Conservation (phyloP, 495 filamentous ascomycete species). For the Xylaria longipes region DNA sequence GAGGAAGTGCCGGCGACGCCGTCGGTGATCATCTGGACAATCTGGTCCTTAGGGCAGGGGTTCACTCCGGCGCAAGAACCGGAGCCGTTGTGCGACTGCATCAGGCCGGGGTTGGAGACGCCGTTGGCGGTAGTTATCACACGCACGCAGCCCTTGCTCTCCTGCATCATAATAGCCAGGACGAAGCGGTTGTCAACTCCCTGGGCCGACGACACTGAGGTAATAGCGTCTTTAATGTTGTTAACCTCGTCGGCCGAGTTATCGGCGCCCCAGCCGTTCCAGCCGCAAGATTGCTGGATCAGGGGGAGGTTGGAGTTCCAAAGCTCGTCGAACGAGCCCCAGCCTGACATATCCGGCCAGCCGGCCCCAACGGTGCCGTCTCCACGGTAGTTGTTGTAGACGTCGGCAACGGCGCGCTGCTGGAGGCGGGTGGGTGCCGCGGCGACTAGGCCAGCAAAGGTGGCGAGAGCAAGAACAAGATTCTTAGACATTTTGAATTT, state of each 20-base stretch:
- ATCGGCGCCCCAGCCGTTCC: conserved; percentile 29
- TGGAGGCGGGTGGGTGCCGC: conserved; percentile 10
- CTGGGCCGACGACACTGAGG: conserved; percentile 44
- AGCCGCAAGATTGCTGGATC: conserved; percentile 31
- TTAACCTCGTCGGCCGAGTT: conserved; percentile 45
- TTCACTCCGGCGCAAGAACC: conserved; percentile 28
- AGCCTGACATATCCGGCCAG: conserved; percentile 30
- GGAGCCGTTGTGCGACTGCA: conserved; percentile 46
- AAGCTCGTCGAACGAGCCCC: conserved; percentile 32
- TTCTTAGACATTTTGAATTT: conserved; percentile 25
- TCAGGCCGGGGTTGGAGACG: conserved; percentile 49
- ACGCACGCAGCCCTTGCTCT: conserved; percentile 62
- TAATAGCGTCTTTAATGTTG: conserved; percentile 49
- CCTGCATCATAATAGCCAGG: conserved; percentile 61
- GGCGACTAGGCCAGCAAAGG: conserved; percentile 19
- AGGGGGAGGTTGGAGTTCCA: conserved; percentile 29
- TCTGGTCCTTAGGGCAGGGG: conserved; percentile 36
- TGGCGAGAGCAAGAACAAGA: neutral
- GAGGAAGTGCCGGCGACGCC: conserved; percentile 45
- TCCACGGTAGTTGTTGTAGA: conserved; percentile 24
- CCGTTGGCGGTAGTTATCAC: conserved; percentile 47
- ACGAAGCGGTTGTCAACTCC: conserved; percentile 52
- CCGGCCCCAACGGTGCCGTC: conserved; percentile 30
- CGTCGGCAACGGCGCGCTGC: conserved; percentile 11
- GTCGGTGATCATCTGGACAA: conserved; percentile 46